Percentiles rank a stretch among this genome's conserved stretches.
Conservation (phyloP, 2,329 filamentous ascomycete genomes). For the Claviceps cyperi region DNA sequence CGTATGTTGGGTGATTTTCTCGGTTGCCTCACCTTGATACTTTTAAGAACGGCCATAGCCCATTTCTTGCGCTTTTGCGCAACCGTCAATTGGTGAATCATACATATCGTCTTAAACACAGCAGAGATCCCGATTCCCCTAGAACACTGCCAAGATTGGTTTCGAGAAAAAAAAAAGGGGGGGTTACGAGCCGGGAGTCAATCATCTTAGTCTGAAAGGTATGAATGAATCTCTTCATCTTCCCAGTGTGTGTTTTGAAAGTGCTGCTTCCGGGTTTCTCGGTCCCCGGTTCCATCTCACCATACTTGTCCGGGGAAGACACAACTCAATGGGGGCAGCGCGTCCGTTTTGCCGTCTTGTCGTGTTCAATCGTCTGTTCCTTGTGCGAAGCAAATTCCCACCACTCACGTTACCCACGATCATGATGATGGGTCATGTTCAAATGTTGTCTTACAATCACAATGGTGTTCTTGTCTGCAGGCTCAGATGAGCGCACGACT, state of each 20-base stretch:
- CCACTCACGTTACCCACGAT: not conserved
- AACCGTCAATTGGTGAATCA: conserved; percentile 1
- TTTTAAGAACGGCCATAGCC: not conserved
- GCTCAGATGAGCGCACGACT: too few species aligned
- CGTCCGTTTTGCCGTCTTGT: not conserved
- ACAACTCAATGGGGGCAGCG: not conserved
- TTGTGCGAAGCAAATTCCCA: conserved; percentile 1
- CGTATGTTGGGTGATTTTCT: not conserved
- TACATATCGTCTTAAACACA: not conserved
- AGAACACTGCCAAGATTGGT: not conserved
- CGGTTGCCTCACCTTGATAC: not conserved
- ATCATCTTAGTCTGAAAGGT: not conserved
- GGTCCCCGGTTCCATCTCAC: not conserved
- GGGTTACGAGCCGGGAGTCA: not conserved
- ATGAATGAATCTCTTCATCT: not conserved
- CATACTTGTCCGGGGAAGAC: not conserved
- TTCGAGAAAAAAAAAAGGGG: not conserved
- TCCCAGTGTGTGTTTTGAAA: not conserved
- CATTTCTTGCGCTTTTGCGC: not conserved
- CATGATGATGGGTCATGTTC: not conserved
- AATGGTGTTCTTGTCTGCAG: not conserved
- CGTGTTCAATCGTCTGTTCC: not conserved
- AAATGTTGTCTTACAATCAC: not conserved
- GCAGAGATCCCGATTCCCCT: not conserved
- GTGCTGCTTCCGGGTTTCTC: not conserved